phyloP scores from a whole-genome alignment of 306 rosid genomes.

The Acacia acuminata region DNA sequence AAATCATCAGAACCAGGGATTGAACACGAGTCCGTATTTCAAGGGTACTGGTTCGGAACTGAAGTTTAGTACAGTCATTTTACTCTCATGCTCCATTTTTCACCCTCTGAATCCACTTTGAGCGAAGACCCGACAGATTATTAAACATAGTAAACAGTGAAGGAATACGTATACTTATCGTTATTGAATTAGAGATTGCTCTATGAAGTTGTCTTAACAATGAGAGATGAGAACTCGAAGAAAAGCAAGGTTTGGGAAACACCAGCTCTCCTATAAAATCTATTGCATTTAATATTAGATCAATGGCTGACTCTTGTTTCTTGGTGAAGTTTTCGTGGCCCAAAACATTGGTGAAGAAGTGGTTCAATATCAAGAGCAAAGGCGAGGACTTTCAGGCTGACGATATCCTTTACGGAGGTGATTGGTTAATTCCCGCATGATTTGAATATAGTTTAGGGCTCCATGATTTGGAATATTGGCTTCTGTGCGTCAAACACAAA shows the following conservation, averaged over 20 bases:
- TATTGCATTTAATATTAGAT: constrained; percentile 29
- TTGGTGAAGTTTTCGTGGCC: constrained; percentile 91
- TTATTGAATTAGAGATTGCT: constrained; percentile 41
- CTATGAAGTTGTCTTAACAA: constrained; percentile 79
- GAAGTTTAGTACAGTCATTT: background rate
- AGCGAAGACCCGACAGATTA: background rate
- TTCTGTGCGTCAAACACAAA: constrained; percentile 20
- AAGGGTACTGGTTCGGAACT: background rate
- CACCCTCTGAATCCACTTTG: background rate
- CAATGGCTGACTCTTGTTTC: constrained; percentile 41
- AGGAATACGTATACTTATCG: constrained; percentile 11
- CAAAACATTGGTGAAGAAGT: constrained; percentile 85
- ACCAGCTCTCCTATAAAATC: constrained; percentile 31
- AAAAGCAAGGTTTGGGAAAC: constrained; percentile 89
- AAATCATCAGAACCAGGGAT: constrained; percentile 25
- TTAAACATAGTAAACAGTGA: background rate
- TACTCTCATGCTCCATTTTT: constrained; percentile 18
- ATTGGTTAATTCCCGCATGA: constrained; percentile 37
- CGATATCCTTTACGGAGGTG: constrained; percentile 68
- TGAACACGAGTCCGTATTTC: constrained; percentile 19
- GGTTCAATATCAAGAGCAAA: constrained; percentile 90
- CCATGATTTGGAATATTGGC: constrained; percentile 33
- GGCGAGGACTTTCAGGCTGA: constrained; percentile 80
- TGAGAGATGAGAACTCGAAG: constrained; percentile 90
- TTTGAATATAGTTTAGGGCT: constrained; percentile 39